Percentiles rank a stretch among this genome's conserved stretches.
phyloP scores from a whole-genome alignment of 1,139 yeast genomes.

The Eremothecium sinecaudum region DNA sequence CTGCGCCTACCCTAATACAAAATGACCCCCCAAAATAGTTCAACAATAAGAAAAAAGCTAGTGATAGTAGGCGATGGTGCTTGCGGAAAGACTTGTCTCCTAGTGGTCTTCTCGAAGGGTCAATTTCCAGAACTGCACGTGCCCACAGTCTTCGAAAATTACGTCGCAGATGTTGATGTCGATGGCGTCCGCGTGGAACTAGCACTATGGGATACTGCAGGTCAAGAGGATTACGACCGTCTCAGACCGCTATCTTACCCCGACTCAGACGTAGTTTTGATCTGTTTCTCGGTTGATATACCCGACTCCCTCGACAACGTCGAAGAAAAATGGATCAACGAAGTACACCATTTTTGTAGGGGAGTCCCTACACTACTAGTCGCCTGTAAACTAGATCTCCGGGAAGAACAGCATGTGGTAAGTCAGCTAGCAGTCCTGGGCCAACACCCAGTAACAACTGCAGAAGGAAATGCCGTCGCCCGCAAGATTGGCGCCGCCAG shows the following conservation, averaged over 20 bases:
- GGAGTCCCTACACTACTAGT: conserved; percentile 91
- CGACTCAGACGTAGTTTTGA: conserved; percentile 83
- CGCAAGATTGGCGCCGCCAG: conserved; percentile 78
- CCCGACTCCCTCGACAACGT: conserved; percentile 92
- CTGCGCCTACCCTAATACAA: no score
- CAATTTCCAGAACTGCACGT: conserved; percentile 94
- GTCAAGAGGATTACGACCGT: conserved; percentile 95
- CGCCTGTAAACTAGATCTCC: conserved; percentile 85
- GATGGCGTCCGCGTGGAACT: conserved; percentile 90
- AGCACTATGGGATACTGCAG: conserved; percentile 98
- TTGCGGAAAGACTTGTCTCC: conserved; percentile 77
- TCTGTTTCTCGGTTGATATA: conserved; percentile 84
- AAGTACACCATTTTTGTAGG: conserved; percentile 88
- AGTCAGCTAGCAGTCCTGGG: conserved; percentile 68
- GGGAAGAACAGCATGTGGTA: conserved; percentile 70
- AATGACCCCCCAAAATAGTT: conserved; percentile 28
- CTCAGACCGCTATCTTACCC: conserved; percentile 90
- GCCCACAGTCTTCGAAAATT: conserved; percentile 92
- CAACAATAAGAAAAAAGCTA: conserved; percentile 42
- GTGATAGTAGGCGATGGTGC: conserved; percentile 81
- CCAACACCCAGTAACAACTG: conserved; percentile 62
- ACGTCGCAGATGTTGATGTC: conserved; percentile 88
- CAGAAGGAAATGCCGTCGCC: conserved; percentile 81
- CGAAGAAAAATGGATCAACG: conserved; percentile 91
- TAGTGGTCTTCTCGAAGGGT: conserved; percentile 85